A percentile compares a stretch with the other conserved stretches of the same genome.
Conservation (phyloP, 176 grass and related monocot genomes). For the Cenchrus fungigraminus region DNA sequence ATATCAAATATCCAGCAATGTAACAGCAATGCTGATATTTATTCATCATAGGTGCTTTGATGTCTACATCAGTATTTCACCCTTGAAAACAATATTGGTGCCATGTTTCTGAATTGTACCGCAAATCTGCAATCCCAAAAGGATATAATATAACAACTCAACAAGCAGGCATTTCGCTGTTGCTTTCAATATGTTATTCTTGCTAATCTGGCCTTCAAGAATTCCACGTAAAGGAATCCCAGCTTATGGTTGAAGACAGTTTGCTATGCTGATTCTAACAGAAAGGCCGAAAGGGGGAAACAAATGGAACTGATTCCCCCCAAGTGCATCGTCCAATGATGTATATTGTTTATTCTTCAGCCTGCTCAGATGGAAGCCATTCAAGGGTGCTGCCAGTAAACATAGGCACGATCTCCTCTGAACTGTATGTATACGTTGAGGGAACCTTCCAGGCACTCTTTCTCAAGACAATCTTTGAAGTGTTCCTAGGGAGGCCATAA, state of each 20-base stretch:
- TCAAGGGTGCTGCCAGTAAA: conserved; percentile 70
- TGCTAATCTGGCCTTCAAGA: background rate
- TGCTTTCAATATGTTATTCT: conserved; percentile 5
- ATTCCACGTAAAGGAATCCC: background rate
- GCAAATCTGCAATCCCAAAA: conserved; percentile 1
- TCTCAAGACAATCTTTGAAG: conserved; percentile 63
- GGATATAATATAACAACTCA: background rate
- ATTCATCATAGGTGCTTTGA: background rate
- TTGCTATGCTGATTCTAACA: conserved; percentile 13
- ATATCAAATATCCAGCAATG: background rate
- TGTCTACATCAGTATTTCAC: conserved; percentile 33
- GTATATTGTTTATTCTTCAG: conserved; percentile 28
- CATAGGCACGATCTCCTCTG: conserved; percentile 84
- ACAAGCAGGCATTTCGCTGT: background rate
- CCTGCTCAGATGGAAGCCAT: conserved; percentile 63
- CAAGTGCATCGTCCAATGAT: background rate
- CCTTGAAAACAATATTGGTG: background rate
- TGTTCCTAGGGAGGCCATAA: conserved; percentile 90
- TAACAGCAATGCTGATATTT: background rate
- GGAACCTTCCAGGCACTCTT: conserved; percentile 84
- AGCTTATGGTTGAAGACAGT: background rate
- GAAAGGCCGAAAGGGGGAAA: background rate
- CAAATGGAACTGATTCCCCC: conserved; percentile 13
- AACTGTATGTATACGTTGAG: conserved; percentile 53
- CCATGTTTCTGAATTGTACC: background rate